These are phyloP conservation scores for Rasamsonia emersonii DNA, from an alignment of 2,329 filamentous ascomycete genomes.

Conservation along the genomic window DNA sequence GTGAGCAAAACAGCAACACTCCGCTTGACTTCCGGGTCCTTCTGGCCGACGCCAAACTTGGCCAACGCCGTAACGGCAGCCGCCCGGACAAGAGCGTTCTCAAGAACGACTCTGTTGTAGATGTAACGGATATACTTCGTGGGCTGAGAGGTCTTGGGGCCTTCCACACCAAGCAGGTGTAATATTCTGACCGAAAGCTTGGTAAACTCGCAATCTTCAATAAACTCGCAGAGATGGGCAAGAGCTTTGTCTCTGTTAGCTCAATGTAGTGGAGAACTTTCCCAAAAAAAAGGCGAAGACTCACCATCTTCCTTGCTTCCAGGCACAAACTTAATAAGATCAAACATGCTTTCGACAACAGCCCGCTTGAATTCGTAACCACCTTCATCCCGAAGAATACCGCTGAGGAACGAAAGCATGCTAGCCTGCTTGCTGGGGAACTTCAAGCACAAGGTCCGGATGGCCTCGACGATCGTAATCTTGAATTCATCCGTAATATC, in stretches of 20 bases:
- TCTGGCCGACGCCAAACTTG: constrained; percentile 95
- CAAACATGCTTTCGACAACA: constrained; percentile 98
- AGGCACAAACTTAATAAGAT: constrained; percentile 96
- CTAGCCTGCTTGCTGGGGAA: constrained; percentile 97
- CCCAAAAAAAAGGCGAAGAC: constrained; percentile 8
- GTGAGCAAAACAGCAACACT: constrained; percentile 89
- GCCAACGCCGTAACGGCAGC: constrained; percentile 91
- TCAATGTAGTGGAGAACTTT: constrained; percentile 4
- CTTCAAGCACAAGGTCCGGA: constrained; percentile 91
- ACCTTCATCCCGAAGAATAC: constrained; percentile 92
- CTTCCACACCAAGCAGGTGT: constrained; percentile 87
- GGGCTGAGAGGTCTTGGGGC: constrained; percentile 87
- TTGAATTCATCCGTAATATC: constrained; percentile 99
- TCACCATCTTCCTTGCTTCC: constrained; percentile 62
- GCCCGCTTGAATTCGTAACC: constrained; percentile 97
- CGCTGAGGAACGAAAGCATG: constrained; percentile 94
- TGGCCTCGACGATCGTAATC: constrained; percentile 98
- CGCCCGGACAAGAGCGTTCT: constrained; percentile 92
- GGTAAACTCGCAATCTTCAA: constrained; percentile 98
- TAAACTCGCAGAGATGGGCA: constrained; percentile 95
- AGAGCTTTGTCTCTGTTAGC: constrained; percentile 50
- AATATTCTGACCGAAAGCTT: constrained; percentile 93
- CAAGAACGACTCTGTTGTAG: constrained; percentile 94
- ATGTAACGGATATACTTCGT: constrained; percentile 99
- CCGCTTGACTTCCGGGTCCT: constrained; percentile 92